phyloP scores from a whole-genome alignment of 1,284 basidiomycete genomes.

The Tetrapyrgos nigripes region DNA sequence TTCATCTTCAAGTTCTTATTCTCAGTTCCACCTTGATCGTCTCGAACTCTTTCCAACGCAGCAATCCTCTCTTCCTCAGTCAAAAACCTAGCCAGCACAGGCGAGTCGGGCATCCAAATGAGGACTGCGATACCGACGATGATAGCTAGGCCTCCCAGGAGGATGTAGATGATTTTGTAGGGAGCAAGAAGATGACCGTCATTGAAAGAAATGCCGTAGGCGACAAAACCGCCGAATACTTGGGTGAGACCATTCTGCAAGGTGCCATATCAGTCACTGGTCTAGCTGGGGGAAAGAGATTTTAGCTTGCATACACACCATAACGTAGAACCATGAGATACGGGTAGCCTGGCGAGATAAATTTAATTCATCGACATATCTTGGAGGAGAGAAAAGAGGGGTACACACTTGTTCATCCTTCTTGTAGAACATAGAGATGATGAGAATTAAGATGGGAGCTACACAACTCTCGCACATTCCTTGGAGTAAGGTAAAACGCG shows the following conservation, averaged over 20 bases:
- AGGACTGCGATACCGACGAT: slow-evolving; percentile 62
- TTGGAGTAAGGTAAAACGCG: slow-evolving; percentile 25
- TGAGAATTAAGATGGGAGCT: slow-evolving; percentile 65
- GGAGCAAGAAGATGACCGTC: slow-evolving; percentile 52
- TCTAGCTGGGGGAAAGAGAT: too few species aligned
- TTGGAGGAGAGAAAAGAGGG: neutral
- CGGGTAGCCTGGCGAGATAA: slow-evolving; percentile 48
- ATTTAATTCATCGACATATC: neutral
- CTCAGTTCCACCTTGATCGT: slow-evolving; percentile 69
- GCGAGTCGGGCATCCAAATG: slow-evolving; percentile 71
- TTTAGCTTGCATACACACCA: slow-evolving; percentile 54
- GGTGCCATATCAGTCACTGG: too few species aligned
- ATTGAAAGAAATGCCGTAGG: slow-evolving; percentile 69
- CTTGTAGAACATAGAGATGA: slow-evolving; percentile 75
- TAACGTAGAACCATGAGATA: slow-evolving; percentile 73
- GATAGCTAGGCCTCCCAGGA: slow-evolving; percentile 67
- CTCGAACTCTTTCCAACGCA: slow-evolving; percentile 69
- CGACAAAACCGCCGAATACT: slow-evolving; percentile 71
- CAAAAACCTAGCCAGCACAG: slow-evolving; percentile 63
- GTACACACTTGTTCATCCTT: slow-evolving; percentile 66
- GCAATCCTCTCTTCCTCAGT: slow-evolving; percentile 67
- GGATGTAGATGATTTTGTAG: slow-evolving; percentile 68
- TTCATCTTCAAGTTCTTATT: slow-evolving; percentile 67
- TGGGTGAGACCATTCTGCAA: slow-evolving; percentile 68
- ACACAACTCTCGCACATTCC: slow-evolving; percentile 74